These are phyloP conservation scores for Cladorrhinum sp. DNA, from an alignment of 2,329 filamentous ascomycete species.

Conservation along the genomic window DNA sequence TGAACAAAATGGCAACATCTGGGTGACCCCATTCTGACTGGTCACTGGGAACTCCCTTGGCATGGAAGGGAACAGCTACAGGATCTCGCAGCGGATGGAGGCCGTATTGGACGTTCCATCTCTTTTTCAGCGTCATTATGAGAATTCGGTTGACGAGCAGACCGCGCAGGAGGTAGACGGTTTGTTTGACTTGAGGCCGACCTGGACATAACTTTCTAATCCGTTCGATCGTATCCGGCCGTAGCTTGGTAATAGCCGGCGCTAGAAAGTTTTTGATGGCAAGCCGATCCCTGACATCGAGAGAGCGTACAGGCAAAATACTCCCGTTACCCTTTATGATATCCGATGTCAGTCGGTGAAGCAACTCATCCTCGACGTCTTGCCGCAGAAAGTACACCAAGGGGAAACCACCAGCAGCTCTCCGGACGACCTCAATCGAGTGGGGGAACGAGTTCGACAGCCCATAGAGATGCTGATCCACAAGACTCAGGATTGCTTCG, in stretches of 20 bases:
- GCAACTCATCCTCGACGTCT: constrained; percentile 45
- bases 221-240: constrained; percentile 11
- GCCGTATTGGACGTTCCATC: constrained; percentile 66
- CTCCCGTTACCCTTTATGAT: constrained; percentile 35
- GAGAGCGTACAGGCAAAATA: constrained; percentile 33
- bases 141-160: constrained; percentile 60
- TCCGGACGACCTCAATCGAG: constrained; percentile 47
- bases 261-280: constrained; percentile 27
- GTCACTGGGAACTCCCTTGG: constrained; percentile 61
- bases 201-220: constrained; percentile 35
- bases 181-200: constrained; percentile 31
- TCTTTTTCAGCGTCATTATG: constrained; percentile 56
- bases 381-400: constrained; percentile 53
- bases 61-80: constrained; percentile 64
- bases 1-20: constrained; percentile 62
- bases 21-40: constrained; percentile 67
- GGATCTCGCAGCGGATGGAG: constrained; percentile 52
- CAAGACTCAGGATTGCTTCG: constrained; percentile 41
- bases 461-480: constrained; percentile 36
- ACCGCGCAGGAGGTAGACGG: constrained; percentile 59
- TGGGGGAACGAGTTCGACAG: constrained; percentile 39
- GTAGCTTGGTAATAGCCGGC: constrained; percentile 9
- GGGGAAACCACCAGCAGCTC: constrained; percentile 46
- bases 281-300: constrained; percentile 24
- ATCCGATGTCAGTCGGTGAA: constrained; percentile 39